Evolutionary conservation across 192 early-diverging fungal genomes (phyloP).

Genomic region (Coemansia asiatica): DNA sequence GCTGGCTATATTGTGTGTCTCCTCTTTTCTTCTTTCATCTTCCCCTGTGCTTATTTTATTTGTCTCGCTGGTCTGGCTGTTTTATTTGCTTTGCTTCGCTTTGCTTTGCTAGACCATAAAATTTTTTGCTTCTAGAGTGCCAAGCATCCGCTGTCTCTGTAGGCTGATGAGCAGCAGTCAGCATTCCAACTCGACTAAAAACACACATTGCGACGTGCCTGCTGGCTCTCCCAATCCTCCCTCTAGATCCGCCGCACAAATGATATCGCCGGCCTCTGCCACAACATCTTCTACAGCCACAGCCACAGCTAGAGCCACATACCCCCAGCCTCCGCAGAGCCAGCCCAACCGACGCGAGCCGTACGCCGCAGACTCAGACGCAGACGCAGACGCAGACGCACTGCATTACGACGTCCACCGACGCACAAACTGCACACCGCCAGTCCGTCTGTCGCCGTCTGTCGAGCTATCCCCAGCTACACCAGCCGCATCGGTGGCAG

Average conservation of each 20-base stretch:
- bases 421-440: constrained; percentile 4
- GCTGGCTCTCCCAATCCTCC: constrained; percentile 2
- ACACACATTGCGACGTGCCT: constrained; percentile 2
- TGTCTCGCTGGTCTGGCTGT: neutral
- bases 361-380: constrained; percentile 12
- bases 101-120: neutral
- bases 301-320: constrained; percentile 1
- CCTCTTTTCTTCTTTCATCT: neutral
- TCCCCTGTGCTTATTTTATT: neutral
- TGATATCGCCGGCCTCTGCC: constrained; percentile 19
- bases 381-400: constrained; percentile 8
- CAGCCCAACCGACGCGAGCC: neutral
- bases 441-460: constrained; percentile 1
- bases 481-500: constrained; percentile 1
- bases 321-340: constrained; percentile 10
- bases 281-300: neutral
- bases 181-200: constrained; percentile 5
- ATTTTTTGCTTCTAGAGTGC: neutral
- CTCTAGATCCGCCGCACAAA: constrained; percentile 15
- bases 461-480: constrained; percentile 7
- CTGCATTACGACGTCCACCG: constrained; percentile 18
- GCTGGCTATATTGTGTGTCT: neutral
- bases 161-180: constrained; percentile 15
- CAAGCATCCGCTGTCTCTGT: neutral
- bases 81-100: neutral